phyloP scores from a whole-genome alignment of 1,284 basidiomycete species.

The Puccinia sorghi region DNA sequence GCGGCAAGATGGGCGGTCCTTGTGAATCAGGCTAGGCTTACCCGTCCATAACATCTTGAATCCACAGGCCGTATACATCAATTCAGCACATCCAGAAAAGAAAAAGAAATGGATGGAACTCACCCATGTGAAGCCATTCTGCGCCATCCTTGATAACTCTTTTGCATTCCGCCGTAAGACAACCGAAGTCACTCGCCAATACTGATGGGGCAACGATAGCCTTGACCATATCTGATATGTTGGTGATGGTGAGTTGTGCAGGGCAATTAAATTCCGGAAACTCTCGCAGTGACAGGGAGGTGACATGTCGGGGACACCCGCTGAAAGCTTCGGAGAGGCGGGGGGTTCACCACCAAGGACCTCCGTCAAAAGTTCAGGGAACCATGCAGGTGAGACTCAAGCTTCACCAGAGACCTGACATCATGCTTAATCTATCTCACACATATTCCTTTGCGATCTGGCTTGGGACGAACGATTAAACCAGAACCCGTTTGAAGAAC shows the following conservation, averaged over 20 bases:
- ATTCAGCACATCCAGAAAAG: too few species aligned
- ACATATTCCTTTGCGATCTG: too few species aligned
- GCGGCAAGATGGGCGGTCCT: neutral
- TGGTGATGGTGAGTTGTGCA: neutral
- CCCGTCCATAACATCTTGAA: constrained; percentile 74
- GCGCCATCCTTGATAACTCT: constrained; percentile 88
- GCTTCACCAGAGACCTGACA: neutral
- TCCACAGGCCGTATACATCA: neutral
- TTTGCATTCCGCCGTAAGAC: constrained; percentile 84
- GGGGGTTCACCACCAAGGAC: too few species aligned
- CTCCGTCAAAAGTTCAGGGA: too few species aligned
- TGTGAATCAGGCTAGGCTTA: constrained; percentile 58
- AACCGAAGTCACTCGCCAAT: constrained; percentile 77
- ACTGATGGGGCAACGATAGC: constrained; percentile 55
- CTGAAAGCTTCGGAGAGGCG: too few species aligned
- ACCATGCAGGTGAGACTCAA: neutral
- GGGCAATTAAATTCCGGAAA: neutral
- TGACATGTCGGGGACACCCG: too few species aligned
- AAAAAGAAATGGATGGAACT: constrained; percentile 53
- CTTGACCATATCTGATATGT: constrained; percentile 29
- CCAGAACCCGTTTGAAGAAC: constrained; percentile 53
- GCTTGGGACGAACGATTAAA: neutral
- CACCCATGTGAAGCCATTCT: constrained; percentile 96
- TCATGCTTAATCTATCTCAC: too few species aligned
- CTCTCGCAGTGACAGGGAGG: neutral